Evolutionary conservation across 495 filamentous ascomycete genomes (phyloP), one percentile per base, ranked within the genome.

Genomic region (Aspergillus conjunctus): DNA sequence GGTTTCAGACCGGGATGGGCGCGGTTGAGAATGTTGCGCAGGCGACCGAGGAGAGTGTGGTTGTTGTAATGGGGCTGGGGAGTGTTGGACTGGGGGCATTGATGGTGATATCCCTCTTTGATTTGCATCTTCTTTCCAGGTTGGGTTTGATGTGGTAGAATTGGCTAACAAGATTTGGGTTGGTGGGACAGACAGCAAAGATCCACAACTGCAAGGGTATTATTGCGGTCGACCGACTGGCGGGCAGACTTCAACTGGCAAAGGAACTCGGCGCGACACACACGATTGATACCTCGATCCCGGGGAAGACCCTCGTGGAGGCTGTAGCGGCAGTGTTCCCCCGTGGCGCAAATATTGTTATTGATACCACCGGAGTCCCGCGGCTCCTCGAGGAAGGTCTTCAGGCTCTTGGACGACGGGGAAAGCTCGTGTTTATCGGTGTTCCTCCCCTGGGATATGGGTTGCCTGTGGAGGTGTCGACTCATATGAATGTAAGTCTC

Each of bases 1-100:
- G 78, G 1, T 71, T 79, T 59, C 76, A 78, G 60, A 80, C 78
- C 5, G 78, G 77, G 1, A 66, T 70, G 34, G 75, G 74, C 3
- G 72, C 72, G 0, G 64, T 77, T 37, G 49, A 70, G 3, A 73
- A 77, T 55, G 62, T 69, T 18, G 58, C 71, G 0, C 22, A 56
- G 8, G 71, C 72, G 0, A 57, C 14, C 0, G 20, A 41, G 12
- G 26, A 59, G 1, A 63, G 67, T 41, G 52, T 61, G 1, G 63
- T 78, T 1, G 58, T 70, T 22, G 65, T 79, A 0, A 50, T 76
- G 10, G 77, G 77, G 0, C 41, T 73, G 7, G 77, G 77, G 1
- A 69, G 66, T 17, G 77, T 79, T 4, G 77, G 77, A 3, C 59
- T 75, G 41, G 73, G 66, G 0, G 71, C 74, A 2, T 7, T 73